These are phyloP conservation scores for Sphaerulina vaccinii DNA, from an alignment of 2,329 filamentous ascomycete genomes.

Conservation along the genomic window DNA sequence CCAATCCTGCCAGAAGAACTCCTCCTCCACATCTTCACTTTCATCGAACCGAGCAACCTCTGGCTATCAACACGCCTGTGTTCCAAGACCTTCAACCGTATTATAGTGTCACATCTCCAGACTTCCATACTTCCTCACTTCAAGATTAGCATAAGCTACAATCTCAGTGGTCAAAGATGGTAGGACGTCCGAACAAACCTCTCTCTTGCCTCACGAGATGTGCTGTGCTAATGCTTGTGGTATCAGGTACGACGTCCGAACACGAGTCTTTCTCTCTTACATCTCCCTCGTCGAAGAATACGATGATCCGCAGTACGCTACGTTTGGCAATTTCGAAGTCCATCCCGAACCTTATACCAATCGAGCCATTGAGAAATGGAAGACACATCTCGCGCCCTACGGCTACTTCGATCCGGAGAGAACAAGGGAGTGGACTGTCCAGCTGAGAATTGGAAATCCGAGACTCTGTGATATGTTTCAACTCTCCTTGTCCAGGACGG, in stretches of 20 bases:
- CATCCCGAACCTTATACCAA: slow-evolving; percentile 20
- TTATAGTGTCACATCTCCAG: slow-evolving; percentile 21
- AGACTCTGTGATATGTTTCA: slow-evolving; percentile 10
- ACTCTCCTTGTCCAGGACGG: slow-evolving; percentile 21
- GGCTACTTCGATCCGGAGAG: slow-evolving; percentile 16
- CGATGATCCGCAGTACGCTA: slow-evolving; percentile 24
- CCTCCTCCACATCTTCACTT: slow-evolving; percentile 27
- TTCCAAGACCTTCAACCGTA: slow-evolving; percentile 17
- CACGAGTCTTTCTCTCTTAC: slow-evolving; percentile 25
- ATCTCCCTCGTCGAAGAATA: slow-evolving; percentile 18
- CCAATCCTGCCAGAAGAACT: slow-evolving; percentile 26
- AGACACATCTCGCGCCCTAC: slow-evolving; percentile 23
- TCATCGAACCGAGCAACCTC: slow-evolving; percentile 22
- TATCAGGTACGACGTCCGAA: slow-evolving; percentile 12
- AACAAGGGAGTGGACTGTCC: slow-evolving; percentile 26
- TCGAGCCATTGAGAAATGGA: slow-evolving; percentile 27
- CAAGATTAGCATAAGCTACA: slow-evolving; percentile 22
- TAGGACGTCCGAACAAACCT: slow-evolving; percentile 18
- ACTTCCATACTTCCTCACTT: slow-evolving; percentile 16
- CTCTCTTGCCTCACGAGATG: no score
- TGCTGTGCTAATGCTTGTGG: background rate
- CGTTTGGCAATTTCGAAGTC: slow-evolving; percentile 24
- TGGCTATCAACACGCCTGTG: slow-evolving; percentile 22
- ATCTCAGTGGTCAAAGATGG: slow-evolving; percentile 24
- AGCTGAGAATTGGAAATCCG: slow-evolving; percentile 14